Evolutionary conservation across 2,329 filamentous ascomycete genomes (phyloP).

Genomic region (Fusarium longipes): DNA sequence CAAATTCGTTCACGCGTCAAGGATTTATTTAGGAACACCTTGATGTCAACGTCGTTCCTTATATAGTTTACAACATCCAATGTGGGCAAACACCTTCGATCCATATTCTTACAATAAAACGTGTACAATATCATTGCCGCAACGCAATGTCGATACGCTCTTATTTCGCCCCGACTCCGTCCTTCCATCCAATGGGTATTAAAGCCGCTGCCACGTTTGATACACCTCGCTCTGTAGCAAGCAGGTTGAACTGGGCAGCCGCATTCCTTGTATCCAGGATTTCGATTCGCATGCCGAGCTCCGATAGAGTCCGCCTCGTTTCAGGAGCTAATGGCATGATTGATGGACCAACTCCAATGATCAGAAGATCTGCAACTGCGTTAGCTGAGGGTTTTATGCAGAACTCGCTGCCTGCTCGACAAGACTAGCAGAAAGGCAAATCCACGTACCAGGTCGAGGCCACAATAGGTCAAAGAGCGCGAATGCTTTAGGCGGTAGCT

Average conservation of each 20-base stretch:
- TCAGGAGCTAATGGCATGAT: slow-evolving; percentile 81
- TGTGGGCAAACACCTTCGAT: background rate
- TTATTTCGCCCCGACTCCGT: slow-evolving; percentile 60
- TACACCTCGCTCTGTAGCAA: slow-evolving; percentile 93
- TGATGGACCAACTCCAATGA: slow-evolving; percentile 84
- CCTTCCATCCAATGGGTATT: slow-evolving; percentile 86
- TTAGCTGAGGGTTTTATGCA: slow-evolving; percentile 10
- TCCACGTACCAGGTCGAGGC: slow-evolving; percentile 83
- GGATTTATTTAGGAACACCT: too few species aligned
- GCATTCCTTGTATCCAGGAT: slow-evolving; percentile 94
- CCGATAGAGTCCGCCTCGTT: slow-evolving; percentile 77
- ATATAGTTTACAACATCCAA: background rate
- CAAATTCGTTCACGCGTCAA: background rate
- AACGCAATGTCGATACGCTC: background rate
- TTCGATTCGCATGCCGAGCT: slow-evolving; percentile 86
- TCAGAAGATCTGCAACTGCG: slow-evolving; percentile 75
- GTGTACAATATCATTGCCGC: slow-evolving; percentile 7
- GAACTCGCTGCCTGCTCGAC: background rate
- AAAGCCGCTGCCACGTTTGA: slow-evolving; percentile 87
- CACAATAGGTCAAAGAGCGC: slow-evolving; percentile 81
- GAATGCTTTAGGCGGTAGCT: slow-evolving; percentile 76
- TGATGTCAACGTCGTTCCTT: background rate
- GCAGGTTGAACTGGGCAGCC: slow-evolving; percentile 90
- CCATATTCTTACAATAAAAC: slow-evolving; percentile 20
- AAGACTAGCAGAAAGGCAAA: background rate